Base-by-base conservation (phyloP, 495 filamentous ascomycete species). In the Penicillium herquei region DNA sequence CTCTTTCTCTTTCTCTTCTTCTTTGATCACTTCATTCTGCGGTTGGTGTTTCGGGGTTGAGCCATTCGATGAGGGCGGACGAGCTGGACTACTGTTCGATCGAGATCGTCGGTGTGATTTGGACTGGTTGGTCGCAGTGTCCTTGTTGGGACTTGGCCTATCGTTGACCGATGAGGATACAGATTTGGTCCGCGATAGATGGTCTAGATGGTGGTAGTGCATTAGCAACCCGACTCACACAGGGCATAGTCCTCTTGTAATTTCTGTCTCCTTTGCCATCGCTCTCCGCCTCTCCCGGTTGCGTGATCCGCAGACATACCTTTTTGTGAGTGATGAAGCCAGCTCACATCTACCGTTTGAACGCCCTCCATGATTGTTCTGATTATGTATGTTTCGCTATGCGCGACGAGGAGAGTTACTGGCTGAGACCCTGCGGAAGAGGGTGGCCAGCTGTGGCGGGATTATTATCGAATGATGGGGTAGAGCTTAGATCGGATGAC, bases 331-430 rank as follows among this genome's bases (percentile, higher is more conserved):
- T 86, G 83, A 70, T 87, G 85, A 45, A 87, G 78, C 85, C 85
- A 88, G 70, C 78, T 82, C 52, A 88, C 84, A 71, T 88, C 85
- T 49, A 88, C 82, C 17, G 84, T 85, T 65, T 87, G 79, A 55
- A 85, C 77, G 37, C 76, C 78, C 66, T 87, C 84, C 84, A 83
- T 83, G 18, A 18, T n/a, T 32, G 35, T 43, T 52, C 26, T 41
- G 21, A 26, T 26, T 26, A 26, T 26, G 21, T 26, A 26, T 1
- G 4, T 26, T 26, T 26, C 21, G 21, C 21, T 26, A 26, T 26
- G 1, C 21, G 21, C 21, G 21, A 26, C 21, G 21, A 26, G 21
- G 21, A 26, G 21, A 26, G 21, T 26, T 26, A 26, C 11, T 51
- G 26, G 7, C 32, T 14, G 32, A 41, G 30, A 41, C 10, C 32